Evolutionary conservation across 2,329 filamentous ascomycete genomes (phyloP).

Genomic region (Didymella arachidicola): DNA sequence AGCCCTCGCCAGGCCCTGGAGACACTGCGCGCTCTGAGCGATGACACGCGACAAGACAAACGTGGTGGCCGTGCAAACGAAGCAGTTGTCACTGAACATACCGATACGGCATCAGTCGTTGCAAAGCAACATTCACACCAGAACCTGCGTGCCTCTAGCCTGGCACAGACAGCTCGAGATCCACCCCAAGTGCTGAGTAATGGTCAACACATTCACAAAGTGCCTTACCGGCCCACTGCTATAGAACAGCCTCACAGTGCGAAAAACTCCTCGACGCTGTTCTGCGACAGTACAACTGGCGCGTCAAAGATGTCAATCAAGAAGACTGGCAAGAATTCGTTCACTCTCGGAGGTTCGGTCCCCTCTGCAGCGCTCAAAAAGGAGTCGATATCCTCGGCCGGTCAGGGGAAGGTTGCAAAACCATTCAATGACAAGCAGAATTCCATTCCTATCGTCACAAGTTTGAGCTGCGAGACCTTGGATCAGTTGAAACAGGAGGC

Average conservation of each 20-base stretch:
- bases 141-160: slow-evolving; percentile 8
- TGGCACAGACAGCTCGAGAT: slow-evolving; percentile 18
- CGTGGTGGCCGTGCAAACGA: slow-evolving; percentile 21
- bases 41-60: slow-evolving; percentile 2
- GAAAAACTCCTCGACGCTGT: slow-evolving; percentile 6
- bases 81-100: slow-evolving; percentile 11
- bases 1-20: slow-evolving; percentile 34
- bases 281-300: slow-evolving; percentile 19
- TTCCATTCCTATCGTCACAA: slow-evolving; percentile 31
- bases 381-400: not conserved
- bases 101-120: slow-evolving; percentile 15
- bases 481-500: slow-evolving; percentile 41
- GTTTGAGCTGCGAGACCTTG: slow-evolving; percentile 40
- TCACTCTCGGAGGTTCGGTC: slow-evolving; percentile 23
- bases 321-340: slow-evolving; percentile 34
- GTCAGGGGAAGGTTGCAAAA: not conserved
- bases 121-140: slow-evolving; percentile 25
- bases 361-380: not conserved
- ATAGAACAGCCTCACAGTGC: slow-evolving; percentile 13
- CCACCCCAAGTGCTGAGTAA: slow-evolving; percentile 29
- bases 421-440: not conserved
- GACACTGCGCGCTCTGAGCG: slow-evolving; percentile 25
- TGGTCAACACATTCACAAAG: slow-evolving; percentile 40
- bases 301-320: slow-evolving; percentile 23
- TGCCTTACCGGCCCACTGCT: slow-evolving; percentile 32